Evolutionary conservation across 352 stramenopile species (phyloP).

Genomic region (Pythium coloratum): DNA sequence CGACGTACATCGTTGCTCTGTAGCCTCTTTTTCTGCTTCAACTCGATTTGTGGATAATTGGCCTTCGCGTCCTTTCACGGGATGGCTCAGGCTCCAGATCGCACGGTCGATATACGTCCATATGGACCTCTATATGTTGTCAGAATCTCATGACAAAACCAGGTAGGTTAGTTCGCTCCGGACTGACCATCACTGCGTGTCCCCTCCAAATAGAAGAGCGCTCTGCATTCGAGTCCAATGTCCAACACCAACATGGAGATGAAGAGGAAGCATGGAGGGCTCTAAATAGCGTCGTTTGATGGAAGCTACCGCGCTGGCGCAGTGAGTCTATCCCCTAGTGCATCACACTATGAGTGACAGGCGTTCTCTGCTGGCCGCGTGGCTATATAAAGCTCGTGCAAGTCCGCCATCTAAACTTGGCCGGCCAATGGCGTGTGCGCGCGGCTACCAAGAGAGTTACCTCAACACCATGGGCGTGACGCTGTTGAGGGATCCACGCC

Average conservation of each 20-base stretch:
- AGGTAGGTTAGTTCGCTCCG: background rate
- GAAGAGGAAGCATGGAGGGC: background rate
- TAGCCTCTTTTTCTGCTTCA: background rate
- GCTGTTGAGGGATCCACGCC: no score
- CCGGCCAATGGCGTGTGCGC: background rate
- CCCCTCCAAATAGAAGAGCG: background rate
- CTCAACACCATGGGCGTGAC: no score
- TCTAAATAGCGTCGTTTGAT: constrained; percentile 1
- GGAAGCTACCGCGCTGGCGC: background rate
- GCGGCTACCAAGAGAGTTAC: background rate
- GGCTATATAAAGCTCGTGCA: background rate
- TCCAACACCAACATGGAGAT: background rate
- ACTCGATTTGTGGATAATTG: background rate
- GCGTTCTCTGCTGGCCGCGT: background rate
- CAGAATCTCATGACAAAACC: background rate
- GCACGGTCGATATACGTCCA: constrained; percentile 18
- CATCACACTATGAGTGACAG: background rate
- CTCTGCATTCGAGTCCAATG: background rate
- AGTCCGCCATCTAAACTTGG: background rate
- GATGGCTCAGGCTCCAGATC: background rate
- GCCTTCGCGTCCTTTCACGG: constrained; percentile 5
- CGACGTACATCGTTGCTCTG: constrained; percentile 56
- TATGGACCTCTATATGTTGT: constrained; percentile 16
- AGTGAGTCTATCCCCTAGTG: no score
- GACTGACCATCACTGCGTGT: background rate